Conservation (phyloP, 345 rosid species). For the Brassica incana region DNA sequence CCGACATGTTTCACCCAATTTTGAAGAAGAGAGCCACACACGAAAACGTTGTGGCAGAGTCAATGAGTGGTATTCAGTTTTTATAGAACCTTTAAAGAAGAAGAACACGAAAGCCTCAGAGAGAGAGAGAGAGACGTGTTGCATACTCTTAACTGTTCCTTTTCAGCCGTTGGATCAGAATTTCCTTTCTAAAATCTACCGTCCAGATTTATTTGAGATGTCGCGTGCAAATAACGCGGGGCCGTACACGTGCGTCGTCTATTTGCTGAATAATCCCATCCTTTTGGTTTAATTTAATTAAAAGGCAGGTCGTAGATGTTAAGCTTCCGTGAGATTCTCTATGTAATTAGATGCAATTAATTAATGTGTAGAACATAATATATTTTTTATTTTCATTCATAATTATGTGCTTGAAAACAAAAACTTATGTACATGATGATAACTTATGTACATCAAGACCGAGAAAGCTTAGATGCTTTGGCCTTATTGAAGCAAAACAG, state of each 20-base stretch:
- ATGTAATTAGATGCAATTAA: background rate
- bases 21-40: background rate
- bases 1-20: slow-evolving; percentile 32
- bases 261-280: background rate
- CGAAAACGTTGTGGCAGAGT: background rate
- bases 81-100: slow-evolving; percentile 8
- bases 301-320: background rate
- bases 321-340: background rate
- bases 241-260: slow-evolving; percentile 24
- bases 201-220: slow-evolving; percentile 3
- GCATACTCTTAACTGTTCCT: background rate
- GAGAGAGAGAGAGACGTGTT: slow-evolving; percentile 10
- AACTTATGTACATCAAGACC: too few species aligned
- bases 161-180: slow-evolving; percentile 32
- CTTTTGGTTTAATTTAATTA: background rate
- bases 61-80: background rate
- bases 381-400: background rate
- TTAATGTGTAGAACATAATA: background rate
- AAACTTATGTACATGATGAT: background rate
- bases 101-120: background rate
- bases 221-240: slow-evolving; percentile 17
- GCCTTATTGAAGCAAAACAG: slow-evolving; percentile 46
- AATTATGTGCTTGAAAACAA: background rate
- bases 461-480: too few species aligned
- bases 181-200: background rate